Conservation (phyloP, 2,329 filamentous ascomycete species). For the Aspergillus ruber region DNA sequence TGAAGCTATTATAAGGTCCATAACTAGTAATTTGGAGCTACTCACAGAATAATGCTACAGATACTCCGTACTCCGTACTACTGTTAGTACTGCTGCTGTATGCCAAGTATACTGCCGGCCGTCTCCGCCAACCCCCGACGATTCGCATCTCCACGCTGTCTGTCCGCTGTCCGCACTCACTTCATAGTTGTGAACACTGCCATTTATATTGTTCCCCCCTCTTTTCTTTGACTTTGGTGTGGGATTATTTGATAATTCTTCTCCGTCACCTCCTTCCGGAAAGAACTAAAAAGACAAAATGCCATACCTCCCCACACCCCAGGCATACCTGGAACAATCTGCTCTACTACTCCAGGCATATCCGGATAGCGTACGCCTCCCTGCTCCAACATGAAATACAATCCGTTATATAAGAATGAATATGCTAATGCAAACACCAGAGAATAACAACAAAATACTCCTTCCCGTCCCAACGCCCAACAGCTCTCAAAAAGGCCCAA, state of each 20-base stretch:
- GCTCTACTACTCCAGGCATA: slow-evolving; percentile 77
- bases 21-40: too few species aligned
- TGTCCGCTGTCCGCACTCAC: background rate
- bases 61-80: too few species aligned
- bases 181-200: background rate
- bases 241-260: background rate
- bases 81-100: too few species aligned
- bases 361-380: slow-evolving; percentile 65
- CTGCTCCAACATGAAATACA: slow-evolving; percentile 2
- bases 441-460: slow-evolving; percentile 92
- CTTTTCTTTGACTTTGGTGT: background rate
- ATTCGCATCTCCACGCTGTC: background rate
- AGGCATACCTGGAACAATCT: slow-evolving; percentile 89
- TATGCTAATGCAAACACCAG: slow-evolving; percentile 41
- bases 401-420: background rate
- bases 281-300: slow-evolving; percentile 43
- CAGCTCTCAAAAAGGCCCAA: slow-evolving; percentile 18
- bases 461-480: slow-evolving; percentile 40
- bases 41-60: too few species aligned
- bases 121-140: background rate
- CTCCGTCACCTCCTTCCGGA: too few species aligned
- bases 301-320: slow-evolving; percentile 73
- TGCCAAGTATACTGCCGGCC: background rate
- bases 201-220: background rate
- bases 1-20: too few species aligned